These are phyloP conservation scores for Neurospora sp. DNA, from an alignment of 495 filamentous ascomycete species.

Conservation along the genomic window DNA sequence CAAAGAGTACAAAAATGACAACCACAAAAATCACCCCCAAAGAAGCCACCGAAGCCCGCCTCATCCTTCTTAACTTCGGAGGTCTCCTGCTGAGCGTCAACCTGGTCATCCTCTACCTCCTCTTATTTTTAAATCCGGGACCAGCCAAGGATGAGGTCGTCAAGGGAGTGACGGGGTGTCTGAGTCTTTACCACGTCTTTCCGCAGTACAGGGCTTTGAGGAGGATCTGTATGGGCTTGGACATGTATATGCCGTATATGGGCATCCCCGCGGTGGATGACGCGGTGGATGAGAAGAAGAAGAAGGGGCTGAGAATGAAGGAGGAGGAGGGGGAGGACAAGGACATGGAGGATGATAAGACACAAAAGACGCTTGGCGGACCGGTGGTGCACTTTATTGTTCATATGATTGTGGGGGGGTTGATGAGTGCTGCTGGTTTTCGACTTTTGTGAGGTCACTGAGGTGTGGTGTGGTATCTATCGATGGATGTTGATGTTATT, in stretches of 20 bases:
- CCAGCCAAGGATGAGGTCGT: conserved; percentile 4
- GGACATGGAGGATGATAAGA: too few relatives aligned
- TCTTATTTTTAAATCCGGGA: not conserved
- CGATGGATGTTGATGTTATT: not conserved
- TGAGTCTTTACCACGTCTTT: conserved; percentile 32
- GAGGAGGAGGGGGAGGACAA: not conserved
- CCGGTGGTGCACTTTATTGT: conserved; percentile 20
- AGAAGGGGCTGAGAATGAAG: too few relatives aligned
- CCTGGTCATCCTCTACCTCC: conserved; percentile 13
- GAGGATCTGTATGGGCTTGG: conserved; percentile 1
- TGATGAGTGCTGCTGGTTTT: conserved; percentile 3
- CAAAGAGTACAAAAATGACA: too few relatives aligned
- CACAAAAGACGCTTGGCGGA: conserved; percentile 15
- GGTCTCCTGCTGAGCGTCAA: conserved; percentile 28
- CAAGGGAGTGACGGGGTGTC: conserved; percentile 13
- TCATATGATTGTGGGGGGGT: conserved; percentile 12
- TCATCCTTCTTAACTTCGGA: conserved; percentile 31
- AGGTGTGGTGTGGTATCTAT: not conserved
- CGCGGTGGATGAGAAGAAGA: not conserved
- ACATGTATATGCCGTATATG: not conserved
- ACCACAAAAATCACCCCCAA: not conserved
- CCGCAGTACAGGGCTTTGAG: conserved; percentile 24
- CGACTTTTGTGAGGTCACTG: not conserved
- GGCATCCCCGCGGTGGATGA: not conserved
- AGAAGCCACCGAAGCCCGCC: conserved; percentile 14